Conservation (phyloP, 495 filamentous ascomycete genomes). For the Aspergillus diversus region DNA sequence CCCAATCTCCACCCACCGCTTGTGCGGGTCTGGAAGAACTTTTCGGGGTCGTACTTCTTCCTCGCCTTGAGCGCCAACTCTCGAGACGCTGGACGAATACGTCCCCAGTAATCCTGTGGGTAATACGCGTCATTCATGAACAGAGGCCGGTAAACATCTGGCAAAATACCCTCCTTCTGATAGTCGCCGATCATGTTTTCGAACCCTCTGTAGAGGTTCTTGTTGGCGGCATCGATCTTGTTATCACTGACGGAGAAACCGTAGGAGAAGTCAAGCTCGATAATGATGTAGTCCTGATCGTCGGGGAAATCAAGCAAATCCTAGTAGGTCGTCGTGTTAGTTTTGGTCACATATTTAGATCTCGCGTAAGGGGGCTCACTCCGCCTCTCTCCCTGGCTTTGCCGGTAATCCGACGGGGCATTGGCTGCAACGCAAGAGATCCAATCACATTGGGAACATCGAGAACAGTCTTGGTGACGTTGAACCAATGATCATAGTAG, state of each 20-base stretch:
- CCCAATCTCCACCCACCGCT: conserved; percentile 53
- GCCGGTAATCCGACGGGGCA: conserved; percentile 52
- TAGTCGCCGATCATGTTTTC: conserved; percentile 37
- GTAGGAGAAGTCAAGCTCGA: conserved; percentile 62
- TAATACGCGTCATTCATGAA: conserved; percentile 66
- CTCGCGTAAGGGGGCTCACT: conserved; percentile 27
- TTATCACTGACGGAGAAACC: conserved; percentile 43
- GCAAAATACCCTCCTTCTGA: conserved; percentile 48
- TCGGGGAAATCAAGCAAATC: conserved; percentile 57
- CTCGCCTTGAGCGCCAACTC: conserved; percentile 46
- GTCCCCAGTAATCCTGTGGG: conserved; percentile 61
- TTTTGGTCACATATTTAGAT: not conserved
- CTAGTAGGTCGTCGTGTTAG: conserved; percentile 26
- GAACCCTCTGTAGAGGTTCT: conserved; percentile 41
- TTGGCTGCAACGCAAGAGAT: conserved; percentile 59
- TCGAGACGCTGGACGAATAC: conserved; percentile 51
- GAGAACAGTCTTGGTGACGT: conserved; percentile 45
- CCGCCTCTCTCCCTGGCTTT: conserved; percentile 52
- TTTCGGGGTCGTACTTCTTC: conserved; percentile 56
- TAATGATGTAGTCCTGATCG: conserved; percentile 56
- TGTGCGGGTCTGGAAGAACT: conserved; percentile 60
- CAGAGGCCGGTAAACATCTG: conserved; percentile 57
- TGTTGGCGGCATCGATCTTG: conserved; percentile 53
- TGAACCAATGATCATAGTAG: conserved; percentile 57
- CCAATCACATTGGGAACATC: conserved; percentile 51